phyloP scores from a whole-genome alignment of 2,329 filamentous ascomycete genomes.

The Endothia cerciana region DNA sequence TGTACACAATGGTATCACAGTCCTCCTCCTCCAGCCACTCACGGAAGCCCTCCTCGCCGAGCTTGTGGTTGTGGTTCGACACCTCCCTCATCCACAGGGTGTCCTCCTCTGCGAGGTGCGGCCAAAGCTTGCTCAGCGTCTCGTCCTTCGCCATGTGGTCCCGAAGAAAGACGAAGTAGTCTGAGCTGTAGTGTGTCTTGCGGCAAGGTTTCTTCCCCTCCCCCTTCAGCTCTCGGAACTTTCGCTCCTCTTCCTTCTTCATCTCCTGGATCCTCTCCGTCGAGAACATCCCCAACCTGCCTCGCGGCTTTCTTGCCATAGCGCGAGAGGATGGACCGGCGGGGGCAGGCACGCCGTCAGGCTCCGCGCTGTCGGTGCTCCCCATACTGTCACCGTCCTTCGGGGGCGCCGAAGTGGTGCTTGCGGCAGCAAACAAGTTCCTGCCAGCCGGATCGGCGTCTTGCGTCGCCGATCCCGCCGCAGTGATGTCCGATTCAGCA shows the following conservation, averaged over 20 bases:
- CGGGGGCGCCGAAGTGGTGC: neutral
- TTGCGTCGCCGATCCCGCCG: neutral
- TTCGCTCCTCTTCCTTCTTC: neutral
- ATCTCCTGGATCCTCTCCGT: neutral
- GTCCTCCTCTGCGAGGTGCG: neutral
- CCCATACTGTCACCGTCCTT: neutral
- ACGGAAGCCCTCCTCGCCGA: neutral
- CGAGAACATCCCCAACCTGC: neutral
- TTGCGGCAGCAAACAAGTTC: neutral
- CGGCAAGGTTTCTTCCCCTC: neutral
- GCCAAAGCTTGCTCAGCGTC: neutral
- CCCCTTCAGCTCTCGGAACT: neutral
- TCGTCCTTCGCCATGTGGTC: neutral
- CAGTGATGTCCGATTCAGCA: too few relatives aligned
- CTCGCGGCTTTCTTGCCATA: neutral
- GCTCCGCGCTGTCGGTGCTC: neutral
- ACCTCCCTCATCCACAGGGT: neutral
- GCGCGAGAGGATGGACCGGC: neutral
- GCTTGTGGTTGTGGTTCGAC: neutral
- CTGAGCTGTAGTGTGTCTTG: neutral
- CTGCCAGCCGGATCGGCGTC: neutral
- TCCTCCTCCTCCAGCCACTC: neutral
- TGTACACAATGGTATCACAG: neutral
- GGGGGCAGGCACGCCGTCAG: neutral
- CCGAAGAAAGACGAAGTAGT: constrained; percentile 1